Base-by-base conservation (phyloP, 257 asterid genomes). In the Solanum corneliomulleri region DNA sequence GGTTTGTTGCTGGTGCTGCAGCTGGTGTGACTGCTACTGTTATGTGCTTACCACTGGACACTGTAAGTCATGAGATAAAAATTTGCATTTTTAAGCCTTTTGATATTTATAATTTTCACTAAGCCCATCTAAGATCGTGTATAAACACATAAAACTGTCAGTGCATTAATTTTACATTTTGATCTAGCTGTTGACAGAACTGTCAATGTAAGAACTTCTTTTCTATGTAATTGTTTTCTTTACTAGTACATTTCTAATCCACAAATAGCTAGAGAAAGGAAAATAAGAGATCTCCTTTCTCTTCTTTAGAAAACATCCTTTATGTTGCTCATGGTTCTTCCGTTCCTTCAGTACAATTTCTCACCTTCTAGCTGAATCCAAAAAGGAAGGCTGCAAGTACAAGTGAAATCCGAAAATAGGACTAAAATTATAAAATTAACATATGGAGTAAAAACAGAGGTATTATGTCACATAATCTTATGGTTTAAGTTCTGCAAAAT, bases 21-120 rank as follows among this genome's bases (percentile, higher is more conserved):
- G 99, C 99, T 90, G 99, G 99, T 83, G 94, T 97, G n/a, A 97
- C 99, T 71, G 98, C 99, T 80, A 92, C 98, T n/a, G 93, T 94
- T 13, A 95, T 97, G 86, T 97, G 99, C 93, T 93, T 97, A 92
- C 99, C 99, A 62, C 92, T 97, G 44, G 99, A 97, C 91, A 97
- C 98, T 23, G 99, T 96, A 93, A 95, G 99, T 87, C 21, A 80
- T 66, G 86, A 83, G 56, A 11, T 49, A 20, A 29, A 29, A 80
- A 47, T 27, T 47, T 47, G 85, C 42, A 80, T 80, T 80, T 78
- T 80, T 47, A 56, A 33, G 33, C 29, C 45, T 33, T 81, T 29
- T 81, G 45, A 49, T 81, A 49, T 0, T 47, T 81, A 31, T 31
- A 31, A 81, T 31, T 81, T 80, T 31, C 56, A 29, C 62, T 49